Evolutionary conservation across 2,329 filamentous ascomycete species (phyloP).

Genomic region (Cordyceps farinosa): DNA sequence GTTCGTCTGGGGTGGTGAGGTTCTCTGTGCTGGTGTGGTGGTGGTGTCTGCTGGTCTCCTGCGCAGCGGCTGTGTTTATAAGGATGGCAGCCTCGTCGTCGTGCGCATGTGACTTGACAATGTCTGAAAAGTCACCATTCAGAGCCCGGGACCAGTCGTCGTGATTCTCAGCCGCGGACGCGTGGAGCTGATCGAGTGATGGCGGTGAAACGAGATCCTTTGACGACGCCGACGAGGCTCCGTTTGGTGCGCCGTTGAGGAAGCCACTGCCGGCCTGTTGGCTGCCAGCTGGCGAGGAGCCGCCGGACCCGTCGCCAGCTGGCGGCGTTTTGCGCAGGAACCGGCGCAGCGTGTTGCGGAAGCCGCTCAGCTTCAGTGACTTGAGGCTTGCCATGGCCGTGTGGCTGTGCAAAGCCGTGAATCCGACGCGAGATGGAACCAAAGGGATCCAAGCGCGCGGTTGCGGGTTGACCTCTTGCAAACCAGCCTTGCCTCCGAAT

Average conservation of each 20-base stretch:
- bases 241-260: background rate
- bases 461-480: background rate
- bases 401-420: background rate
- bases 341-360: conserved; percentile 29
- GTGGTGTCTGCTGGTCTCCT: background rate
- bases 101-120: conserved; percentile 7
- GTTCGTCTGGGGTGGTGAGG: background rate
- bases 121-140: conserved; percentile 8
- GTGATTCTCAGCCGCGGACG: background rate
- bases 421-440: background rate
- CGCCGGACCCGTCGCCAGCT: conserved; percentile 7
- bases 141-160: conserved; percentile 11
- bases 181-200: background rate
- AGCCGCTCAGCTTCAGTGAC: conserved; percentile 29
- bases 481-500: background rate
- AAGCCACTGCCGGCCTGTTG: background rate
- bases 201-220: background rate
- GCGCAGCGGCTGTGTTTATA: background rate
- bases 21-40: background rate
- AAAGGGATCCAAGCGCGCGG: background rate
- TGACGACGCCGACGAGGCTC: background rate
- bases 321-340: conserved; percentile 24
- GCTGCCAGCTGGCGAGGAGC: conserved; percentile 14
- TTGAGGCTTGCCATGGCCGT: conserved; percentile 28
- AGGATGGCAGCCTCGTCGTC: conserved; percentile 2